Percentiles rank a stretch among this genome's conserved stretches.
phyloP scores from a whole-genome alignment of 139 green algal genomes.

The Auxenochlorella protothecoides region DNA sequence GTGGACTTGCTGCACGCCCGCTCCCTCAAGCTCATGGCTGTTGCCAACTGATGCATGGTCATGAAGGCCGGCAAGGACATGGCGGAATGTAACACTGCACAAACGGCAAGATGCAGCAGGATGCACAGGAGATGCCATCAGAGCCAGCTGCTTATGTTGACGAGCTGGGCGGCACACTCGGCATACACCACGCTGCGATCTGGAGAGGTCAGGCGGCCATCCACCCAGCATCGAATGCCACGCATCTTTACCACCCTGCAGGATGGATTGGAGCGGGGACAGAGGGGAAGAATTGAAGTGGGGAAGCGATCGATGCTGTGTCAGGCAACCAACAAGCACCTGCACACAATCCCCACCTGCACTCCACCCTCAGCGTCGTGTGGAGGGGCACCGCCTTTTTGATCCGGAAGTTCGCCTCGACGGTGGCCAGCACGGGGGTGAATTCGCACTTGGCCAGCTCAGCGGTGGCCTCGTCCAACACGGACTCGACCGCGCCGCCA shows the following conservation, averaged over 20 bases:
- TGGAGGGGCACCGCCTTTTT: conserved; percentile 24
- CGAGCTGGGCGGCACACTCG: conserved; percentile 21
- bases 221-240: conserved; percentile 24
- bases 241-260: conserved; percentile 4
- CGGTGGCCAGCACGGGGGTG: conserved; percentile 22
- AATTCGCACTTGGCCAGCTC: conserved; percentile 33
- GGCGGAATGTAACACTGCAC: too few relatives aligned
- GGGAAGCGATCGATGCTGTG: neutral
- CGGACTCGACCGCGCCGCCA: conserved; percentile 30
- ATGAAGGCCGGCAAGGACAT: too few relatives aligned
- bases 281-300: too few relatives aligned
- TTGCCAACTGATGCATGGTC: too few relatives aligned
- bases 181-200: conserved; percentile 6
- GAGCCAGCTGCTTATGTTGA: conserved; percentile 13
- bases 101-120: too few relatives aligned
- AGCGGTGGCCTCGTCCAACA: conserved; percentile 32
- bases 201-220: conserved; percentile 6
- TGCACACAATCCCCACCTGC: neutral
- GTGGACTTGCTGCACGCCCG: conserved; percentile 76
- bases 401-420: conserved; percentile 24
- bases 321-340: neutral
- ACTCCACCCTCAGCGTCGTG: conserved; percentile 12
- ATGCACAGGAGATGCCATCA: too few relatives aligned
- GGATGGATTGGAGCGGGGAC: too few relatives aligned
- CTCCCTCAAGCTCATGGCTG: conserved; percentile 55